Conservation (phyloP, 768 basidiomycete species). For the Postia placenta region DNA sequence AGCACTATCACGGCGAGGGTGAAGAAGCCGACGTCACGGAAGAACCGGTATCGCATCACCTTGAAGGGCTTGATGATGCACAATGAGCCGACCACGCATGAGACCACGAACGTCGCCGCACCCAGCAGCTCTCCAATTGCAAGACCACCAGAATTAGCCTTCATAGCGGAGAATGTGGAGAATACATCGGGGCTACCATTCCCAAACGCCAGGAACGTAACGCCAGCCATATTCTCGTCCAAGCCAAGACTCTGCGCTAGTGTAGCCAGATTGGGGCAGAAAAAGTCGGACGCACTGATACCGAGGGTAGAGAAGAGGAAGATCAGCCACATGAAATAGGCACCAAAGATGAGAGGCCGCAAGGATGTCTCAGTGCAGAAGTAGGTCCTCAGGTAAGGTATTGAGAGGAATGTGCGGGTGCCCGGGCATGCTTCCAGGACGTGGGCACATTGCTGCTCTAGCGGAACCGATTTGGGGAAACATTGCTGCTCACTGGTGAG, state of each 20-base stretch:
- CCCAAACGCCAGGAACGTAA: slow-evolving; percentile 95
- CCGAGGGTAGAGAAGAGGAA: slow-evolving; percentile 97
- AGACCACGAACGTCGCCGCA: slow-evolving; percentile 92
- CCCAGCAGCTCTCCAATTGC: slow-evolving; percentile 95
- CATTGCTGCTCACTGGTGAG: slow-evolving; percentile 41
- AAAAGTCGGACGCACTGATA: slow-evolving; percentile 94
- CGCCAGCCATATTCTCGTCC: slow-evolving; percentile 91
- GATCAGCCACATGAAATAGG: slow-evolving; percentile 69
- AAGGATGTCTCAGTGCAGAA: slow-evolving; percentile 56
- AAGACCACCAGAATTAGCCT: slow-evolving; percentile 74
- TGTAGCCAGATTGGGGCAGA: slow-evolving; percentile 92
- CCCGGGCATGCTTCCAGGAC: slow-evolving; percentile 51
- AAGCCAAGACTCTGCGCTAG: slow-evolving; percentile 81
- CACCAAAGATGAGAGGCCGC: slow-evolving; percentile 56
- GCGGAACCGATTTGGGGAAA: slow-evolving; percentile 50
- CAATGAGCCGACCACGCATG: slow-evolving; percentile 97
- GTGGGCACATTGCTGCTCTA: slow-evolving; percentile 57
- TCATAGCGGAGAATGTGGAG: slow-evolving; percentile 92
- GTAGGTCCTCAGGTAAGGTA: slow-evolving; percentile 64
- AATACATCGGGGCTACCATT: slow-evolving; percentile 97
- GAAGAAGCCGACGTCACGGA: slow-evolving; percentile 95
- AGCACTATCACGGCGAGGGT: slow-evolving; percentile 74
- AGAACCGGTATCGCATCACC: slow-evolving; percentile 72
- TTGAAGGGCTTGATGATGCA: slow-evolving; percentile 93
- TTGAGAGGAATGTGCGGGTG: slow-evolving; percentile 59